Base-by-base conservation (phyloP, 345 rosid species). In the Brassica juncea region DNA sequence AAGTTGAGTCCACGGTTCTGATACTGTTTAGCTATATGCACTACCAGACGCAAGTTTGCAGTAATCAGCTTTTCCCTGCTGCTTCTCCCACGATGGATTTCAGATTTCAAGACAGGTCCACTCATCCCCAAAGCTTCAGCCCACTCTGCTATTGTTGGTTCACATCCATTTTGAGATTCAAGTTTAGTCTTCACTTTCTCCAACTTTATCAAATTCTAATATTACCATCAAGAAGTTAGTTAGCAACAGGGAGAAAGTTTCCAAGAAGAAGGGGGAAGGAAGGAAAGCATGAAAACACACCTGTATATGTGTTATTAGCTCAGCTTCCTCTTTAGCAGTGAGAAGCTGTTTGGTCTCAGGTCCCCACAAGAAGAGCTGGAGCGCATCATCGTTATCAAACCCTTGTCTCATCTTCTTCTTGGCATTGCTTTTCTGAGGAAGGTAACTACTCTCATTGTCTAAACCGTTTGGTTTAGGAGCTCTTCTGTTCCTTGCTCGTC, bases 31-130 rank as follows among this genome's bases (percentile, higher is more conserved):
- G 97, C 97, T 2, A 94, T 79, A 78, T 92, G 91, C 84, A 92
- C 97, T 21, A 92, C 99, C 84, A 92, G 74, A 58, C 97, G 91
- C 62, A 92, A 73, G 81, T 94, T 94, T 10, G 94, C 91, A 77
- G 79, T 69, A 55, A 92, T 87, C 81, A 94, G 82, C 81, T 87
- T 91, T 49, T 89, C 94, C 32, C 92, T 74, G 81, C 97, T 86
- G 66, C 86, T 84, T 73, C 84, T 76, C 27, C 97, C 91, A 23
- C 80, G 82, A 55, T 81, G 89, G 84, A 94, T 85, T 74, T 88
- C 87, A 71, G 86, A 84, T 83, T 85, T 87, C 86, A 94, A 87
- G 65, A 70, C 85, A 71, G 34, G 63, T 77, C 86, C 75, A 84
- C 87, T 88, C 58, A 91, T 16, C 16, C 89, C 94, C 78, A 83